Base-by-base conservation (phyloP, 306 rosid genomes). In the Cyclanthera cordifolia region DNA sequence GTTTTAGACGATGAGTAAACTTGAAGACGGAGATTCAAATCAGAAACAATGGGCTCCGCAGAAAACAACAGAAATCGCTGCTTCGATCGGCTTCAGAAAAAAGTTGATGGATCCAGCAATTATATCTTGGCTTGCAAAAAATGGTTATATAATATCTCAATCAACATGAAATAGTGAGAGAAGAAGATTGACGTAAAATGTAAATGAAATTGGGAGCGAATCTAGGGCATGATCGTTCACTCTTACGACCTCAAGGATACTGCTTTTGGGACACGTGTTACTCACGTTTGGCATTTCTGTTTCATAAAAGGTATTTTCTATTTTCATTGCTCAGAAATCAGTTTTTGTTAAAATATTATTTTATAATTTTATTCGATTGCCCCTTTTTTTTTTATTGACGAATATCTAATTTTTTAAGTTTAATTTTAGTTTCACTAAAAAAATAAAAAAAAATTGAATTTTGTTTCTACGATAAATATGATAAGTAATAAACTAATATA, bases 161-260 rank as follows among this genome's bases (percentile, higher is more conserved):
- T 55, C 61, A 25, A 55, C 39, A 25, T 55, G 17, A 6, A 37
- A 60, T 28, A 37, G 50, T 39, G 46, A 63, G 46, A 27, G 7
- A n/a, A 3, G 70, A 64, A 43, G 50, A 23, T 12, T 43, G 70
- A 64, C 37, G 70, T 43, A 43, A 64, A 21, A 64, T 64, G n/a
- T 21, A 64, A 21, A 64, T 64, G n/a, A 47, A 21, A 8, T 41
- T 13, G 53, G 52, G 70, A 64, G 70, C 53, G 70, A 64, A 64
- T 64, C 70, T 64, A 64, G 70, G 70, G 70, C 70, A 20, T 20
- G 34, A 64, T 23, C 53, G 37, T 21, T 64, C 70, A 43, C 37
- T 43, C 50, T 17, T 21, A 43, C 30, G n/a, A 20, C 24, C 70
- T 14, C 49, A 64, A 64, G 2, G 14, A 2, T 21, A 24, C 53